phyloP scores from a whole-genome alignment of 2,329 filamentous ascomycete genomes.

The Fusarium sp. region DNA sequence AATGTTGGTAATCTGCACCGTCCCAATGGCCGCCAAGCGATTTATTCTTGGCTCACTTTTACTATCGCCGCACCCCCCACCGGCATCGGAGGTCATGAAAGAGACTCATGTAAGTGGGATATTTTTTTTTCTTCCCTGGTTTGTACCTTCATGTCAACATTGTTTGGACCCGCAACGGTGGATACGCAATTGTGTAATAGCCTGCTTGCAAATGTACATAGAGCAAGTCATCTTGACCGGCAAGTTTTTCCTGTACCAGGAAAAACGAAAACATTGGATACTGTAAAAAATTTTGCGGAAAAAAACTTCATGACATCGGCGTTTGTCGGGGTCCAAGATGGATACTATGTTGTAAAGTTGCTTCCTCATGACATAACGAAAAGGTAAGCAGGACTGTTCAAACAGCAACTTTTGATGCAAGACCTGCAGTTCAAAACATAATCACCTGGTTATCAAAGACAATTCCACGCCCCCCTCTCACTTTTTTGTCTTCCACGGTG shows the following conservation, averaged over 20 bases:
- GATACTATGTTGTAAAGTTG: conserved; percentile 27
- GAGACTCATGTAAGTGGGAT: conserved; percentile 9
- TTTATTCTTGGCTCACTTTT: conserved; percentile 3
- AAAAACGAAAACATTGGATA: neutral
- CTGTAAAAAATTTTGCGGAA: neutral
- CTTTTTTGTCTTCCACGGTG: neutral
- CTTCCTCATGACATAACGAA: conserved; percentile 29
- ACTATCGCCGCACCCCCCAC: conserved; percentile 5
- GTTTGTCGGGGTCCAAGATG: conserved; percentile 16
- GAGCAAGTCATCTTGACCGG: neutral
- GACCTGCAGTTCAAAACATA: neutral
- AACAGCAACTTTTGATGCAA: neutral
- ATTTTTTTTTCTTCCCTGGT: neutral
- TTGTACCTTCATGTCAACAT: neutral
- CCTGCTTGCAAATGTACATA: neutral
- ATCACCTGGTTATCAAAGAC: neutral
- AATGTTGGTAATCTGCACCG: conserved; percentile 17
- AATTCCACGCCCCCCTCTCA: neutral
- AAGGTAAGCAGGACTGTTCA: conserved; percentile 2
- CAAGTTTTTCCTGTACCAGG: neutral
- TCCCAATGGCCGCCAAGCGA: neutral
- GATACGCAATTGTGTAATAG: conserved; percentile 37
- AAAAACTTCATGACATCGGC: conserved; percentile 31
- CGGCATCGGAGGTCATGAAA: conserved; percentile 29
- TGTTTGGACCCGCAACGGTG: conserved; percentile 26